A percentile compares a stretch with the other conserved stretches of the same genome.
Evolutionary conservation across 2,329 filamentous ascomycete genomes (phyloP).

Genomic region (Knoxdaviesia capensis): DNA sequence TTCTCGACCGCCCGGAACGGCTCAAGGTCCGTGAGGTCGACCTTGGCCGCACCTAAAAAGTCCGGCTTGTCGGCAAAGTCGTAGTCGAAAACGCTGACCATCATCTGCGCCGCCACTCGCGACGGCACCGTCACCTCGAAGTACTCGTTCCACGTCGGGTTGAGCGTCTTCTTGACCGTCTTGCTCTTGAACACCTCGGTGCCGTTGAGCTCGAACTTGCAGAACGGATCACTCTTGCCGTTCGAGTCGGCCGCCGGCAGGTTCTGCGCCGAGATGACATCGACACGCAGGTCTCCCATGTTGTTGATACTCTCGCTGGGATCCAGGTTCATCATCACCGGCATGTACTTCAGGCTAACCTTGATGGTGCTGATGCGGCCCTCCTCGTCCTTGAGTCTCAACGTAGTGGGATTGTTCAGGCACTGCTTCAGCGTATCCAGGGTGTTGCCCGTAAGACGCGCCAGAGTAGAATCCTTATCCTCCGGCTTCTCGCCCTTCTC

Average conservation of each 20-base stretch:
- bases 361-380: constrained; percentile 63
- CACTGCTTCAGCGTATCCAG: constrained; percentile 75
- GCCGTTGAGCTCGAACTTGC: constrained; percentile 80
- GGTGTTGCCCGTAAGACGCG: constrained; percentile 69
- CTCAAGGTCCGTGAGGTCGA: constrained; percentile 62
- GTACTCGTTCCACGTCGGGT: constrained; percentile 89
- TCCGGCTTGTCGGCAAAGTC: constrained; percentile 94
- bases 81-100: constrained; percentile 76
- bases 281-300: constrained; percentile 87
- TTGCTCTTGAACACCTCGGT: constrained; percentile 90
- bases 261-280: constrained; percentile 68
- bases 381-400: constrained; percentile 61
- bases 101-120: constrained; percentile 67
- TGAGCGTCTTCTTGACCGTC: constrained; percentile 86
- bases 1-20: constrained; percentile 69
- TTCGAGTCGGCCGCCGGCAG: constrained; percentile 91
- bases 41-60: constrained; percentile 56
- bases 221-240: constrained; percentile 92
- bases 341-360: constrained; percentile 86
- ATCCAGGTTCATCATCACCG: constrained; percentile 83
- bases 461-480: constrained; percentile 55
- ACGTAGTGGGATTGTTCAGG: constrained; percentile 71
- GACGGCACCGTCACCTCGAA: constrained; percentile 74
- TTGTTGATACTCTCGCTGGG: constrained; percentile 97
- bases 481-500: constrained; percentile 58